phyloP scores from a whole-genome alignment of 2,329 filamentous ascomycete genomes.

The Stachybotrys echinatus region DNA sequence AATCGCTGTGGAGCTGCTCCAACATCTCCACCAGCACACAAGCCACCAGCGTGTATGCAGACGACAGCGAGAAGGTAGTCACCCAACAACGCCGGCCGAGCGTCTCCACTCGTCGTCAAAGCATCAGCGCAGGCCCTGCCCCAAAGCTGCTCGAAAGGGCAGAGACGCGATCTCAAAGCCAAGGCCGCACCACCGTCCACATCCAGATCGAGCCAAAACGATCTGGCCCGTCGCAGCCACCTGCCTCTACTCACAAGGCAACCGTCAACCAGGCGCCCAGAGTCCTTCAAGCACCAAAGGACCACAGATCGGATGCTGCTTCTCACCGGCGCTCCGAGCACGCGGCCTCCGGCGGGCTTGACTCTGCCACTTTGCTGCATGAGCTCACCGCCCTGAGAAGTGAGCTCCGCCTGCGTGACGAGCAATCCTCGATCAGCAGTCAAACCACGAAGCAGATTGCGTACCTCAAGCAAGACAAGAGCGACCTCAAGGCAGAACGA shows the following conservation, averaged over 20 bases:
- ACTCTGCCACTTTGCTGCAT: background rate
- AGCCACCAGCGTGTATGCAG: background rate
- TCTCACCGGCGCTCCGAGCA: background rate
- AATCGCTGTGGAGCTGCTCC: conserved; percentile 1
- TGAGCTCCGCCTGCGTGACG: background rate
- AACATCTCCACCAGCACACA: conserved; percentile 1
- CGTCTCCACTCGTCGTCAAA: background rate
- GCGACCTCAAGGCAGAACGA: background rate
- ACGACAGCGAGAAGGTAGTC: background rate
- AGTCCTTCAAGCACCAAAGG: background rate
- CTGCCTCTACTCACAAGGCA: background rate
- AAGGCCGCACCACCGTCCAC: background rate
- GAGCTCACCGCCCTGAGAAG: background rate
- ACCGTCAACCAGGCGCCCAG: background rate
- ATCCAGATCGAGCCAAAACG: background rate
- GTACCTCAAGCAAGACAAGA: background rate
- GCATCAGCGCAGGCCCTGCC: background rate
- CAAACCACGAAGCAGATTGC: background rate
- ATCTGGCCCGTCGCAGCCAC: background rate
- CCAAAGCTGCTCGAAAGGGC: background rate
- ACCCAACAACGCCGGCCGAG: background rate
- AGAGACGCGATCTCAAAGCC: background rate
- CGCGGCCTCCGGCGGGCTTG: background rate
- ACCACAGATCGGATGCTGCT: background rate
- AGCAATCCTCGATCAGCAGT: background rate